Evolutionary conservation across 2,329 filamentous ascomycete species (phyloP).

Genomic region (Fusarium aywerte): DNA sequence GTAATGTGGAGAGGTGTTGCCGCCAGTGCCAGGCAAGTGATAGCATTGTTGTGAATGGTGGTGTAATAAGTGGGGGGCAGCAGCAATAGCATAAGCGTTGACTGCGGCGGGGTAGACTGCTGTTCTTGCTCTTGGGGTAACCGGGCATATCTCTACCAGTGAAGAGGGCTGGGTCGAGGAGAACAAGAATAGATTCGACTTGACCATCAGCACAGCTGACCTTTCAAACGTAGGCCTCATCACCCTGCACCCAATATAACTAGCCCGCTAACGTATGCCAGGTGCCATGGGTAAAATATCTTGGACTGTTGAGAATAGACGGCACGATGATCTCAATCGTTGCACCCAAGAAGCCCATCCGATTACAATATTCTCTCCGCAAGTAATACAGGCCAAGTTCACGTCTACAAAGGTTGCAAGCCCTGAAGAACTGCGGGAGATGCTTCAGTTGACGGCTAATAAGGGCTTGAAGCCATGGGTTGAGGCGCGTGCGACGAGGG

Average conservation of each 20-base stretch:
- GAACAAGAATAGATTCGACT: constrained; percentile 70
- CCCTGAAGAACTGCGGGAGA: constrained; percentile 67
- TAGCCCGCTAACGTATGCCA: not conserved
- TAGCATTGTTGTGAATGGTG: no score
- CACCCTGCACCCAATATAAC: rapidly evolving
- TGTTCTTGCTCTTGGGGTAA: constrained; percentile 64
- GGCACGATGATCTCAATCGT: constrained; percentile 71
- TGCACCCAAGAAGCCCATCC: not conserved
- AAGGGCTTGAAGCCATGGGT: constrained; percentile 68
- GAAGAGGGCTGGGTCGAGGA: constrained; percentile 61
- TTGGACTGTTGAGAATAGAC: constrained; percentile 57
- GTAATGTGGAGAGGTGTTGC: no score
- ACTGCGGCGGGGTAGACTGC: no score
- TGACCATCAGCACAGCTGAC: constrained; percentile 74
- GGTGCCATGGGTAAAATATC: constrained; percentile 38
- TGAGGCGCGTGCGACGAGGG: constrained; percentile 62
- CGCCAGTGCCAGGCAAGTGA: no score
- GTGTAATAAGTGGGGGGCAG: no score
- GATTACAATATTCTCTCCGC: constrained; percentile 30
- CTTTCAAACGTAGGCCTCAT: not conserved
- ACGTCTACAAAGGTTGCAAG: constrained; percentile 58
- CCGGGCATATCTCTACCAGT: constrained; percentile 66
- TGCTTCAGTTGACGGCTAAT: constrained; percentile 66
- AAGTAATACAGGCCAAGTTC: constrained; percentile 10
- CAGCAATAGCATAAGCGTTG: no score